Base-by-base conservation (phyloP, 2,329 filamentous ascomycete genomes). In the Phoma herbarum region DNA sequence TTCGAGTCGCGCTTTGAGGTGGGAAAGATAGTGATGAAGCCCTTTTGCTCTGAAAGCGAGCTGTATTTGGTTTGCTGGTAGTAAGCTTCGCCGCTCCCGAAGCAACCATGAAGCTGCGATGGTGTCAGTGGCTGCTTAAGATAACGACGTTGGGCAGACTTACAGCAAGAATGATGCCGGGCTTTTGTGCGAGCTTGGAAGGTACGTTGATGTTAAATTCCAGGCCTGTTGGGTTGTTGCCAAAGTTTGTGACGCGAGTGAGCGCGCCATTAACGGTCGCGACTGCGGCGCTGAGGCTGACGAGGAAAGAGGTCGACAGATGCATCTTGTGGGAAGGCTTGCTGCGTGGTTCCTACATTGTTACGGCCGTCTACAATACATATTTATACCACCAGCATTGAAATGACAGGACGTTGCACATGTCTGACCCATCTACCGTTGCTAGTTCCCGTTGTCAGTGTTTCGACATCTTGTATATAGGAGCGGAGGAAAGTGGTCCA, bases 21-120 rank as follows among this genome's bases (percentile, higher is more conserved):
- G 0, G 85, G 84, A 71, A 84, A 88, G 66, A 88, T 84, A 56
- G 84, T 80, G 53, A 89, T 86, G 73, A 84, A 87, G 37, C 84
- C 85, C 52, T 86, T 78, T 44, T 77, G 68, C 59, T 83, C 82
- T 6, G 86, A 83, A 11, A 84, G 75, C 1, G 77, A 72, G 37
- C 57, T 60, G 29, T 67, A 63, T 25, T 60, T 63, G 20, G 69
- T 70, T 10, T 58, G 46, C 8, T 31, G n/a, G 12, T 58, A 56
- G 50, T 67, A 71, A n/a, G 45, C 35, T 33, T 78, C 71, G 2
- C 82, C 86, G 18, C 57, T 63, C n/a, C 72, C 73, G 14, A 60
- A 62, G 45, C 73, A 75, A 14, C 58, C 57, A 43, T 75, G 72
- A 10, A 75, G 59, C 69, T 74, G 23, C 25, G 16, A 7, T 14